phyloP scores from a whole-genome alignment of 2,329 filamentous ascomycete genomes.

The Macrophomina phaseolina region DNA sequence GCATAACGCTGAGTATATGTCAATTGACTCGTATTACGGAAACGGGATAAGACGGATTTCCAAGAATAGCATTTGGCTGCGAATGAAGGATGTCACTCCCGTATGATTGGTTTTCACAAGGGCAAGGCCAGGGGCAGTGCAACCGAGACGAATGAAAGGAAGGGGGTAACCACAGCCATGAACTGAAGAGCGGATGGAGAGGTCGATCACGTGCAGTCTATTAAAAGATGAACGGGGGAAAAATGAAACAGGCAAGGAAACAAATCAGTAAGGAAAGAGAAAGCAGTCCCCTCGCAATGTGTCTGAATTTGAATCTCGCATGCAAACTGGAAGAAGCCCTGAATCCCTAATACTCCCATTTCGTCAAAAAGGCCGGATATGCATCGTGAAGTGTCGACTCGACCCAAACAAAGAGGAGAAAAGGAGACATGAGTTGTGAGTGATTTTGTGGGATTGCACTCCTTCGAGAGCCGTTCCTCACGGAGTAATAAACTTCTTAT shows the following conservation, averaged over 20 bases:
- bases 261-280: background rate
- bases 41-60: background rate
- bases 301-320: slow-evolving; percentile 28
- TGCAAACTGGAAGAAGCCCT: slow-evolving; percentile 28
- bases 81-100: too few relatives aligned
- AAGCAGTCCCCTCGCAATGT: slow-evolving; percentile 17
- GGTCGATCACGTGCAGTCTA: slow-evolving; percentile 20
- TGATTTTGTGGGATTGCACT: slow-evolving; percentile 35
- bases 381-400: slow-evolving; percentile 33
- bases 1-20: background rate
- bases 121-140: slow-evolving; percentile 14
- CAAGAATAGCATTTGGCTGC: background rate
- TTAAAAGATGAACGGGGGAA: slow-evolving; percentile 18
- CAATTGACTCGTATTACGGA: background rate
- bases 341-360: slow-evolving; percentile 28
- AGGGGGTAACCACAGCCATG: background rate
- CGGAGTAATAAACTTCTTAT: slow-evolving; percentile 27
- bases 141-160: slow-evolving; percentile 2
- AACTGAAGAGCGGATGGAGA: background rate
- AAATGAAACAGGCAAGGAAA: background rate
- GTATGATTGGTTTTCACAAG: slow-evolving; percentile 10
- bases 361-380: slow-evolving; percentile 36
- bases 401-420: slow-evolving; percentile 28
- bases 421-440: slow-evolving; percentile 28
- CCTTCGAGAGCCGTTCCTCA: slow-evolving; percentile 20